Evolutionary conservation across 495 filamentous ascomycete species (phyloP).

Genomic region (Trichocladium uniseriatum): DNA sequence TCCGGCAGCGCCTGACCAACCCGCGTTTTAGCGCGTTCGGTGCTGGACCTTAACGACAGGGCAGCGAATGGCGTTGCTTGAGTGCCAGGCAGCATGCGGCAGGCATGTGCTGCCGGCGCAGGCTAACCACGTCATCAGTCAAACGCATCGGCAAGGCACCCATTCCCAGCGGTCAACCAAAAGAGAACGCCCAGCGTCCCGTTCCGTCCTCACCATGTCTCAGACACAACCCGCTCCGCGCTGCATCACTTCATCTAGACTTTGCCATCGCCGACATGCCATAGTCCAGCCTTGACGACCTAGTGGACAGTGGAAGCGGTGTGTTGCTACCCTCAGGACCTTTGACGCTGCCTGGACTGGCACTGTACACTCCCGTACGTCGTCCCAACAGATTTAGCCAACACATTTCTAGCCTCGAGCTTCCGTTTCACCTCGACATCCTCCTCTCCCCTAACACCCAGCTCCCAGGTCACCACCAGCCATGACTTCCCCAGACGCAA

Average conservation of each 20-base stretch:
- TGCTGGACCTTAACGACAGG: neutral
- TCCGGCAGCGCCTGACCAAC: neutral
- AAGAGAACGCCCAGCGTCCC: neutral
- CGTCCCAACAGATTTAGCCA: neutral
- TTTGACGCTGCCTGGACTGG: too few relatives aligned
- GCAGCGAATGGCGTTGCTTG: neutral
- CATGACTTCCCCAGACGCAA: conserved; percentile 13
- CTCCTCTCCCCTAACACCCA: neutral
- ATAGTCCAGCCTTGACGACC: neutral
- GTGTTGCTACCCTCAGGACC: neutral
- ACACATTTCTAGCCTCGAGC: neutral
- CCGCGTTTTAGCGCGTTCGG: too few relatives aligned
- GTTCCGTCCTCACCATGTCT: neutral
- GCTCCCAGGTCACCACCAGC: neutral
- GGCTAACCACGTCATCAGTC: conserved; percentile 3
- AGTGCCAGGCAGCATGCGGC: neutral
- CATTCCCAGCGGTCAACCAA: neutral
- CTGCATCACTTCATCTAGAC: neutral
- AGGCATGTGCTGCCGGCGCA: conserved; percentile 4
- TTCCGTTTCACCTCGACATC: neutral
- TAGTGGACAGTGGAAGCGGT: neutral
- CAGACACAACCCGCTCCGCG: neutral
- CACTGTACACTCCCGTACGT: too few relatives aligned
- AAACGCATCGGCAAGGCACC: neutral
- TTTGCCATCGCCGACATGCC: neutral